Evolutionary conservation across 2,329 filamentous ascomycete genomes (phyloP), one percentile per base, ranked within the genome.

Genomic region (Sporothrix curviconia): DNA sequence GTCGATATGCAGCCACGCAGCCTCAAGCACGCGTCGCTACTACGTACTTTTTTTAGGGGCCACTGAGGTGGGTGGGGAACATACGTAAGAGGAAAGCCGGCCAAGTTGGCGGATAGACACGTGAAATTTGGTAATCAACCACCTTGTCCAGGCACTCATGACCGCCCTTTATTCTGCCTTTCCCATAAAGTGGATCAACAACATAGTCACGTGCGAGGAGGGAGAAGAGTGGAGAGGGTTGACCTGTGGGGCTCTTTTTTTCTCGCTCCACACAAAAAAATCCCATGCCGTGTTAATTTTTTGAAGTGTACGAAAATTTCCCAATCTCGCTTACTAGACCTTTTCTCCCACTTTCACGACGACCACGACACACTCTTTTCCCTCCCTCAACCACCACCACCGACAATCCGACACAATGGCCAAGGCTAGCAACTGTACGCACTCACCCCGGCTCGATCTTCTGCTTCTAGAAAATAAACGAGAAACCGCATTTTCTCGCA

Each of bases 371-470:
- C 40, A 37, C 49, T 28, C 37, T 25, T 28, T 49, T 58, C 32
- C 37, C 51, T 25, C 19, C 24, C 32, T 25, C 39, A 37, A 53
- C 42, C 56, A 49, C 24, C 34, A 47, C 22, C 57, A 51, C 30
- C 58, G 6, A 59, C 37, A 44, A 42, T 51, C 56, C 50, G 55
- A 49, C 60, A 60, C 56, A 59, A 62, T 63, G 62, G 59, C 50
- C 59, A 63, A 63, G 59, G 34, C 55, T 32, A 60, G 37, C 61
- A 62, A 42, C 54, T 58, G 64, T 66, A 61, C 19, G 64, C 62
- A 4, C 36, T 32, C 37, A n/a, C 34, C 14, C 14, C 14, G 24
- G 9, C 7, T 30, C 8, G 14, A 19, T 3, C 9, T 19, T n/a
- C 9, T 44, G 2, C 22, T 15, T n/a, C 7, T 15, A 6, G 11